These are phyloP conservation scores for Kodamaea kaohsiungensis DNA, from an alignment of 805 yeast genomes.

Conservation along the genomic window DNA sequence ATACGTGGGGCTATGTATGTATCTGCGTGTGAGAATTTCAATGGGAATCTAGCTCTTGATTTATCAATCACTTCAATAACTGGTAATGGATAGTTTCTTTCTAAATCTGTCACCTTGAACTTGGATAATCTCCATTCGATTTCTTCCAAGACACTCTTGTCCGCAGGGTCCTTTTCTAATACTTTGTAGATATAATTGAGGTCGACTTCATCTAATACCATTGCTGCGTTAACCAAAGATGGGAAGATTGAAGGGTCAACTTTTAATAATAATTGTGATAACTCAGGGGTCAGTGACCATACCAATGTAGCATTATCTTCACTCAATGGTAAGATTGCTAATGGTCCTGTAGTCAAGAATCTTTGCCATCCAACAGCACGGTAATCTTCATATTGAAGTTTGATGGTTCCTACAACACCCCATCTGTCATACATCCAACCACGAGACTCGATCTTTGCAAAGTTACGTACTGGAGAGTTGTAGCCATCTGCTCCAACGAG, in stretches of 20 bases:
- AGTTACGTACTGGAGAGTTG: constrained; percentile 87
- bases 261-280: constrained; percentile 61
- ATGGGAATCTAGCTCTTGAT: constrained; percentile 86
- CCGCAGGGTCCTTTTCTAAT: constrained; percentile 38
- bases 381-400: constrained; percentile 69
- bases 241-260: constrained; percentile 64
- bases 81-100: constrained; percentile 66
- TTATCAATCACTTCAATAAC: constrained; percentile 57
- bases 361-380: constrained; percentile 89
- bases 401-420: constrained; percentile 91
- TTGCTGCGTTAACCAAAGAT: constrained; percentile 79
- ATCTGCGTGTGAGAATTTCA: constrained; percentile 87
- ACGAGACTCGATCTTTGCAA: constrained; percentile 76
- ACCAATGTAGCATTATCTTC: constrained; percentile 86
- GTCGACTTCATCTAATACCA: constrained; percentile 76
- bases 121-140: constrained; percentile 67
- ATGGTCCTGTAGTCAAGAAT: constrained; percentile 87
- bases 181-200: constrained; percentile 63
- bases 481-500: constrained; percentile 95
- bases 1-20: constrained; percentile 79
- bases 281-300: constrained; percentile 84
- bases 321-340: constrained; percentile 89
- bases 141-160: constrained; percentile 60
- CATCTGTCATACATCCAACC: constrained; percentile 91
- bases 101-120: constrained; percentile 45